Base-by-base conservation (phyloP, 2,329 filamentous ascomycete genomes). In the Pseudogymnoascus sp. region DNA sequence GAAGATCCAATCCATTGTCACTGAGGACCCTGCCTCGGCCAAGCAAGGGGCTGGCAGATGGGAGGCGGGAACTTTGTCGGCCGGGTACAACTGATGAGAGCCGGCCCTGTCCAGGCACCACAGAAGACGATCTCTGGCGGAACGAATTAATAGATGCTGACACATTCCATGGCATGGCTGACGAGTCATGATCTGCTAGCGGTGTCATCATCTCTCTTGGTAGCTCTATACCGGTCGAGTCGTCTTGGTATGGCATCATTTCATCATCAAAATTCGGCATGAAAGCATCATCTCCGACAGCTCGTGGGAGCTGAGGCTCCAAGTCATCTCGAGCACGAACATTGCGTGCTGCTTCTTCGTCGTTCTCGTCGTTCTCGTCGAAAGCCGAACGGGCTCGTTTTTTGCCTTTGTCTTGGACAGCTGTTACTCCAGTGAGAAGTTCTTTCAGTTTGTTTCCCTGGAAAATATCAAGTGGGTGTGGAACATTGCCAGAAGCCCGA, bases 131-230 rank as follows among this genome's bases (percentile, higher is more conserved):
- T 15, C 33, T 41, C 7, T 38, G 21, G n/a, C 69, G 68, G 48
- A 83, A 85, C 60, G 80, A 80, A 60, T 80, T 77, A 4, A 80
- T 69, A 2, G 83, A 84, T 3, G 81, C 79, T 6, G 79, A 83
- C 48, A 81, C 75, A 66, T 89, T 89, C 87, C 87, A 90, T 9
- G 87, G 87, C 80, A 89, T 85, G n/a, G 81, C 76, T 4, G 81
- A 84, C 25, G 84, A 83, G 29, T 83, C 82, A 61, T 87, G 83
- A 63, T 95, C 89, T 4, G 84, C 83, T 61, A 94, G 80, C 6
- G 84, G 82, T 0, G 83, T 80, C 0, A 79, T 82, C 0, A 83
- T 88, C 42, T 90, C 84, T 74, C 90, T 84, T 17, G 87, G 89
- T 25, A 90, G 74, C 72, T 95, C 91, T 17, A 88, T 73, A 7